Conservation (phyloP, 257 asterid genomes). For the Ilex asprella region DNA sequence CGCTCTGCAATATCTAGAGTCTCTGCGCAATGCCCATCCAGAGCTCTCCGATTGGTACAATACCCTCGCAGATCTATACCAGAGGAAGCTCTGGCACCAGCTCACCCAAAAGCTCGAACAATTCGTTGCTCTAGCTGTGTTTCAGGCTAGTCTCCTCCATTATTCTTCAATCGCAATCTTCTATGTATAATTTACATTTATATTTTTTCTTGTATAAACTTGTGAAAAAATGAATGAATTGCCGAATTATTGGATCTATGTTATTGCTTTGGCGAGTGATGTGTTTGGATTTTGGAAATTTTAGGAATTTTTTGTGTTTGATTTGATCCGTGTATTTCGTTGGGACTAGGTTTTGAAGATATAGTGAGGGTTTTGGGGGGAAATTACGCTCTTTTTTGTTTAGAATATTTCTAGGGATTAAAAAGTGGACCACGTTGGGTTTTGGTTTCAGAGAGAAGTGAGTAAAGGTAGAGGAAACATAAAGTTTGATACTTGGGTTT, state of each 20-base stretch:
- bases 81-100: slow-evolving; percentile 96
- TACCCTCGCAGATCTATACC: slow-evolving; percentile 92
- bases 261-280: neutral
- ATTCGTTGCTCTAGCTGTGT: slow-evolving; percentile 77
- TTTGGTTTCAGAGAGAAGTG: neutral
- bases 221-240: neutral
- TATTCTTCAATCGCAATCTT: neutral
- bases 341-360: neutral
- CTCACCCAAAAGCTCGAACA: slow-evolving; percentile 94
- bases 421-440: neutral
- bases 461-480: neutral
- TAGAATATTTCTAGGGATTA: neutral
- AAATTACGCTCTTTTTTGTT: neutral
- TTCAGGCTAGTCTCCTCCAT: slow-evolving; percentile 50
- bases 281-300: neutral
- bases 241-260: neutral
- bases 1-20: slow-evolving; percentile 73
- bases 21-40: slow-evolving; percentile 63
- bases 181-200: neutral
- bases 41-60: slow-evolving; percentile 88
- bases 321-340: neutral
- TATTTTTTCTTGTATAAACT: slow-evolving; percentile 4
- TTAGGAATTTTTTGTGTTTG: slow-evolving; percentile 20
- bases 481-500: neutral
- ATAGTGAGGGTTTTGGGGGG: neutral